Evolutionary conservation across 2,329 filamentous ascomycete species (phyloP).

Genomic region (Knufia petricola): DNA sequence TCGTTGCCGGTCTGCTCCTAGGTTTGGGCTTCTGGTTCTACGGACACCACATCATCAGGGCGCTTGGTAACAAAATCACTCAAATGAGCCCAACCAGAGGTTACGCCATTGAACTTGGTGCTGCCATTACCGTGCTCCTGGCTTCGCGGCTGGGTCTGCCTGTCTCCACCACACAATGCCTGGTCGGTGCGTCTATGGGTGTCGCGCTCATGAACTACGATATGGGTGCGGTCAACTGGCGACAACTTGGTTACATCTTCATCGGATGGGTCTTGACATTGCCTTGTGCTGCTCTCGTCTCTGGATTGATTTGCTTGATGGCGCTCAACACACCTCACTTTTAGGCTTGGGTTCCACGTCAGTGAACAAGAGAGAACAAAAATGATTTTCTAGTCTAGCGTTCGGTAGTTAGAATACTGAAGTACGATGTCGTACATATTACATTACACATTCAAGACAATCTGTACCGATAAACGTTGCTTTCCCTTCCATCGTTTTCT

Average conservation of each 20-base stretch:
- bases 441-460: no score
- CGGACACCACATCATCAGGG: slow-evolving; percentile 30
- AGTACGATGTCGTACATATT: no score
- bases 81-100: slow-evolving; percentile 31
- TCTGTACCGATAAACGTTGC: no score
- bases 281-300: slow-evolving; percentile 33
- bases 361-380: no score
- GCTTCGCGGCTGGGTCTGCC: slow-evolving; percentile 29
- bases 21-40: slow-evolving; percentile 34
- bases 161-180: slow-evolving; percentile 31
- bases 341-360: no score
- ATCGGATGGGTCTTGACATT: slow-evolving; percentile 38
- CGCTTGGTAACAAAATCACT: slow-evolving; percentile 35
- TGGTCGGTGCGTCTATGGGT: slow-evolving; percentile 30
- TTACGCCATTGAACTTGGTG: slow-evolving; percentile 33
- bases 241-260: slow-evolving; percentile 35
- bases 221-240: slow-evolving; percentile 36
- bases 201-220: slow-evolving; percentile 31
- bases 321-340: slow-evolving; percentile 35
- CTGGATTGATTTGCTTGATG: slow-evolving; percentile 33
- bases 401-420: no score
- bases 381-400: no score
- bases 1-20: slow-evolving; percentile 31
- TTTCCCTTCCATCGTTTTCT: no score
- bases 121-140: slow-evolving; percentile 32